Conservation (phyloP, 1,284 basidiomycete genomes). For the Chiua sp. region DNA sequence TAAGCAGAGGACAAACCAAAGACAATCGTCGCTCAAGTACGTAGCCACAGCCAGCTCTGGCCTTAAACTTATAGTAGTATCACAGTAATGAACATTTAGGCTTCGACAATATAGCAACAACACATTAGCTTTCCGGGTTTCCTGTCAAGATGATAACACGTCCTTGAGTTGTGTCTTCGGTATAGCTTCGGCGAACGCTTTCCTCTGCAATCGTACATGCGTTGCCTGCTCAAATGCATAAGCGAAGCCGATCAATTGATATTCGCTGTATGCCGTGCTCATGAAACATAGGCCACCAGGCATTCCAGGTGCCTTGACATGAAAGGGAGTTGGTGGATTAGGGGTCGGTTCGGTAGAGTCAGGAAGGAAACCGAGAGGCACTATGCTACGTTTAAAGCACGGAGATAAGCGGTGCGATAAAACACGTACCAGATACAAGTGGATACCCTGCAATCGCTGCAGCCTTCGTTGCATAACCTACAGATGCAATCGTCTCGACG, state of each 20-base stretch:
- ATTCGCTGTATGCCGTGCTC: conserved; percentile 57
- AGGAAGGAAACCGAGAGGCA: conserved; percentile 54
- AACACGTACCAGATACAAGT: conserved; percentile 29
- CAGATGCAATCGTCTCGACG: background rate
- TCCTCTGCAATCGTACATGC: conserved; percentile 44
- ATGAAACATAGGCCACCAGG: conserved; percentile 58
- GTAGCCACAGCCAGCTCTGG: no score
- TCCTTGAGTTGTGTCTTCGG: conserved; percentile 32
- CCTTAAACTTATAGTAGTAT: no score
- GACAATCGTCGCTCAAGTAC: no score
- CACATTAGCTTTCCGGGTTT: background rate
- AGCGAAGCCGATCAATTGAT: conserved; percentile 51
- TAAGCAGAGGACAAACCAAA: no score
- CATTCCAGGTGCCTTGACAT: conserved; percentile 42
- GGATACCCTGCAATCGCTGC: conserved; percentile 35
- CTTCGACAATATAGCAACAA: no score
- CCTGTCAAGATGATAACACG: conserved; percentile 13
- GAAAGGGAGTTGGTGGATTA: conserved; percentile 37
- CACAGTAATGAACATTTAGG: no score
- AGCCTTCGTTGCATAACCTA: conserved; percentile 21
- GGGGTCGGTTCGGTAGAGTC: conserved; percentile 31
- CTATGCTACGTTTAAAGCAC: conserved; percentile 25
- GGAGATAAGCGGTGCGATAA: background rate
- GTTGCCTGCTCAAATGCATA: conserved; percentile 64
- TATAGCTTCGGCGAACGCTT: conserved; percentile 26